Conservation (phyloP, 495 filamentous ascomycete species). For the Copromyces sp. region DNA sequence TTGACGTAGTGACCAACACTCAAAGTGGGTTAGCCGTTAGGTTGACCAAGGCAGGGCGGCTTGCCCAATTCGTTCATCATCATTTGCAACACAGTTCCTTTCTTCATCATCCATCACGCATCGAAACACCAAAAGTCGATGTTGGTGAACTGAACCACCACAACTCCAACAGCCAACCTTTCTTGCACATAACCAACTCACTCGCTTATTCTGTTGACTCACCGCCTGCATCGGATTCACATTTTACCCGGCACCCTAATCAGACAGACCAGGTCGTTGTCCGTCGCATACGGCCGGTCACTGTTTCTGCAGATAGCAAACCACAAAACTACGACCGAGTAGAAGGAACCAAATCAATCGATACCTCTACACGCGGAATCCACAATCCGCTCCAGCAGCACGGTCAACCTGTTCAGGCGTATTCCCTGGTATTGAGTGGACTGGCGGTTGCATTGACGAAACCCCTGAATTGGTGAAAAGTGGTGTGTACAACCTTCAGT, state of each 20-base stretch:
- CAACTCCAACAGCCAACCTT: neutral
- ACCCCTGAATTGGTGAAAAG: slow-evolving; percentile 1
- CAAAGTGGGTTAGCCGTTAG: no score
- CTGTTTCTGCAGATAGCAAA: neutral
- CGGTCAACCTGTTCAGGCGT: neutral
- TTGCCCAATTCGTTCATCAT: neutral
- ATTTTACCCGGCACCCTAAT: neutral
- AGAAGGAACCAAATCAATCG: neutral
- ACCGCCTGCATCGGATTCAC: neutral
- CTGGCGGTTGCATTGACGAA: slow-evolving; percentile 9
- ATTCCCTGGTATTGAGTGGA: neutral
- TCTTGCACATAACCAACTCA: neutral
- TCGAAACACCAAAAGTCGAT: neutral
- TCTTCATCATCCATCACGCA: neutral
- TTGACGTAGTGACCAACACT: neutral
- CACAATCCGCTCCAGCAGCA: neutral
- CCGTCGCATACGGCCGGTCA: neutral
- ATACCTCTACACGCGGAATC: neutral
- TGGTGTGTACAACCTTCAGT: neutral
- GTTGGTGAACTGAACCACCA: neutral
- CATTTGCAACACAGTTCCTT: neutral
- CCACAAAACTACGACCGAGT: neutral
- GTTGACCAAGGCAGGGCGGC: neutral
- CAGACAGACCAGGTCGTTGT: neutral
- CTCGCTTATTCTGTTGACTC: neutral